Evolutionary conservation across 257 asterid species (phyloP).

Genomic region (Nicotiana knightiana): DNA sequence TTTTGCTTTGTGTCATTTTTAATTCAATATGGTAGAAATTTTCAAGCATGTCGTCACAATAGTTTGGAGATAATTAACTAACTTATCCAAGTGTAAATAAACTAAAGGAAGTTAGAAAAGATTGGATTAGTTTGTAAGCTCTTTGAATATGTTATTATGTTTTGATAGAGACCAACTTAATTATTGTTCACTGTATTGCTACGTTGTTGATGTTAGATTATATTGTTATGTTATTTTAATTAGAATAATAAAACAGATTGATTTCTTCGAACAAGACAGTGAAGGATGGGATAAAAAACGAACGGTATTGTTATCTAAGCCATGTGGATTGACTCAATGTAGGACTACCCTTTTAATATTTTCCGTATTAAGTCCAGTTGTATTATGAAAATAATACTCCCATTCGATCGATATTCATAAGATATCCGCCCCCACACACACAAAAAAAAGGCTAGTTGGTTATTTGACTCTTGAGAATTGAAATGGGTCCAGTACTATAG

Average conservation of each 20-base stretch:
- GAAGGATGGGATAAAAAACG: no score
- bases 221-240: neutral
- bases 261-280: no score
- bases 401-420: neutral
- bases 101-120: neutral
- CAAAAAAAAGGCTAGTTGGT: neutral
- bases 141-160: neutral
- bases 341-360: no score
- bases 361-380: neutral
- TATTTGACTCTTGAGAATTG: neutral
- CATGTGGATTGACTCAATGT: neutral
- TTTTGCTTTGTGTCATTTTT: neutral
- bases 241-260: no score
- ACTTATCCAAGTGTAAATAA: neutral
- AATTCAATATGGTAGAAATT: neutral
- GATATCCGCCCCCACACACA: no score
- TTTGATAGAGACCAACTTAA: neutral
- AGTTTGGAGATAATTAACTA: neutral
- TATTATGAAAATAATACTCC: no score
- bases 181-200: neutral
- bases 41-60: neutral
- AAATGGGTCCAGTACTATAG: neutral
- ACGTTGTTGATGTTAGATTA: neutral
- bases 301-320: neutral
- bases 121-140: neutral